A percentile compares a stretch with the other conserved stretches of the same genome.
Conservation (phyloP, 2,329 filamentous ascomycete species). For the Spiromastix sp. region DNA sequence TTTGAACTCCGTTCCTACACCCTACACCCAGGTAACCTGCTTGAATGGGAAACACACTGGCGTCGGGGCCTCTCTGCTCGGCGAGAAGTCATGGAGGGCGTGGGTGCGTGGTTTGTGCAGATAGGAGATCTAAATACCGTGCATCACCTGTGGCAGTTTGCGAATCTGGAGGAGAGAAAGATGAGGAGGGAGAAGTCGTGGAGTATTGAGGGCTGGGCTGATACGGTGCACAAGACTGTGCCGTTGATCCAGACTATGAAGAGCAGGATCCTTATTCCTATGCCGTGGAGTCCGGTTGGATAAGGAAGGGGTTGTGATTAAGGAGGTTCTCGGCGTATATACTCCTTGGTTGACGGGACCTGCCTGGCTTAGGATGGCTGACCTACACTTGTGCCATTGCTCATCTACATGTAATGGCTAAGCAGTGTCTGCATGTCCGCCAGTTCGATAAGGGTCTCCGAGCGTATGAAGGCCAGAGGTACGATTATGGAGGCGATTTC, state of each 20-base stretch:
- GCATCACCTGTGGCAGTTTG: constrained; percentile 97
- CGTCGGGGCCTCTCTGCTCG: constrained; percentile 80
- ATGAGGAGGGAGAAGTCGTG: constrained; percentile 86
- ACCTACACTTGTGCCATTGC: too few relatives aligned
- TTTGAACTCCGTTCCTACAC: constrained; percentile 97
- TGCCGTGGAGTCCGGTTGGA: constrained; percentile 92
- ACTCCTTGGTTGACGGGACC: too few relatives aligned
- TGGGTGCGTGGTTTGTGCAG: constrained; percentile 97
- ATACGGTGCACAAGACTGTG: constrained; percentile 97
- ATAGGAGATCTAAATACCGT: constrained; percentile 96
- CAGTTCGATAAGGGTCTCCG: too few relatives aligned
- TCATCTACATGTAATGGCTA: too few relatives aligned
- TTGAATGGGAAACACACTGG: constrained; percentile 99
- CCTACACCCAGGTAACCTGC: constrained; percentile 83
- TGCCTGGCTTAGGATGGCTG: too few relatives aligned
- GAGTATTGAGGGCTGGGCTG: constrained; percentile 88
- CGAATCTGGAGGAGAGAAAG: constrained; percentile 88
- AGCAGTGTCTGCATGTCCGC: too few relatives aligned
- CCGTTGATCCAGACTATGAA: constrained; percentile 95
- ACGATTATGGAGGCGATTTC: too few relatives aligned
- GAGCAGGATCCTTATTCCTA: constrained; percentile 82
- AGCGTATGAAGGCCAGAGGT: too few relatives aligned
- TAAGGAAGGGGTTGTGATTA: constrained; percentile 35
- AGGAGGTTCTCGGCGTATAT: too few relatives aligned
- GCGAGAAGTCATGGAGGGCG: constrained; percentile 95